phyloP scores from a whole-genome alignment of 805 yeast genomes.

The Priceomyces fermenticarens region DNA sequence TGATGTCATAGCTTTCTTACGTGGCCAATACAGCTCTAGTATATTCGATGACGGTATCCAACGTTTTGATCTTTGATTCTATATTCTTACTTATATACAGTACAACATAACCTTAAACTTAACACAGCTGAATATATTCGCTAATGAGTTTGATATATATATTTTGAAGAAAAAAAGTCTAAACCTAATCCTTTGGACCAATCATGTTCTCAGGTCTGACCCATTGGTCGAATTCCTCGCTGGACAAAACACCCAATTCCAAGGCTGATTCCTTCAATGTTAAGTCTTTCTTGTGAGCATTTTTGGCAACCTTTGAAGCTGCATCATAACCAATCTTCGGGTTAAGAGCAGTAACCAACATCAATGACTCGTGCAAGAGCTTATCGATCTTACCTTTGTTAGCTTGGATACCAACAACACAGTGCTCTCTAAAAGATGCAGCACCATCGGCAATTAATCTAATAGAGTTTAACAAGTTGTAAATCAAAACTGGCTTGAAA shows the following conservation, averaged over 20 bases:
- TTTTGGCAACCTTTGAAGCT: slow-evolving; percentile 97
- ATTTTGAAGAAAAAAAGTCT: too few relatives aligned
- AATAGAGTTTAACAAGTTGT: slow-evolving; percentile 83
- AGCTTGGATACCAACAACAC: slow-evolving; percentile 93
- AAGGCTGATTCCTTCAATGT: slow-evolving; percentile 93
- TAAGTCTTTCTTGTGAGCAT: slow-evolving; percentile 96
- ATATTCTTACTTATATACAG: too few relatives aligned
- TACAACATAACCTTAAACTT: too few relatives aligned
- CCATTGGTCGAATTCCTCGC: slow-evolving; percentile 92
- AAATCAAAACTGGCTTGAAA: slow-evolving; percentile 93
- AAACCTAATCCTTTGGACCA: slow-evolving; percentile 68
- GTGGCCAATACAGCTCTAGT: too few relatives aligned
- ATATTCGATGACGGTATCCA: too few relatives aligned
- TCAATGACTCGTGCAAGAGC: slow-evolving; percentile 87
- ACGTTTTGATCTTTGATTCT: too few relatives aligned
- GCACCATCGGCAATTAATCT: slow-evolving; percentile 88
- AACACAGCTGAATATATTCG: too few relatives aligned
- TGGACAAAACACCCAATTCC: slow-evolving; percentile 80
- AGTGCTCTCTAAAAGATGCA: slow-evolving; percentile 86
- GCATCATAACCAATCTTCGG: slow-evolving; percentile 98
- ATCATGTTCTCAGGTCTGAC: slow-evolving; percentile 98
- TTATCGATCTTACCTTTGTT: slow-evolving; percentile 84
- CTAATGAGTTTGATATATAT: too few relatives aligned
- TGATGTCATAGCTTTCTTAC: slow-evolving; percentile 12
- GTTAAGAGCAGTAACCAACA: slow-evolving; percentile 98